phyloP scores from a whole-genome alignment of 2,329 filamentous ascomycete species.

The Trichoderma brevicompactum region DNA sequence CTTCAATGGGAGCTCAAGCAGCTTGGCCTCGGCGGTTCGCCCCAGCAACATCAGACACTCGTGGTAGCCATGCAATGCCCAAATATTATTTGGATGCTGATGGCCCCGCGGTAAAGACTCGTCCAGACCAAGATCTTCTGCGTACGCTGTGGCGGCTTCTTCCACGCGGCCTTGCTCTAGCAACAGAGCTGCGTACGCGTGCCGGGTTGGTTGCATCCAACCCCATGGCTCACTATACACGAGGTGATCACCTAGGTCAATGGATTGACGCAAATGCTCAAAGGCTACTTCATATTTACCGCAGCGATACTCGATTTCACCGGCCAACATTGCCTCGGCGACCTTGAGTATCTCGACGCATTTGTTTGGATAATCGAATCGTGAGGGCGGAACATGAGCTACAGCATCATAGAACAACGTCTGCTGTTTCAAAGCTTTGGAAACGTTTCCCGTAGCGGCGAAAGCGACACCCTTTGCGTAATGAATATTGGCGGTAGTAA shows the following conservation, averaged over 20 bases:
- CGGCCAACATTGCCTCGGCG: conserved; percentile 67
- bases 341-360: conserved; percentile 59
- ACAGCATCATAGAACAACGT: background rate
- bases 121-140: conserved; percentile 62
- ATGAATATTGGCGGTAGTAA: conserved; percentile 67
- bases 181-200: conserved; percentile 69
- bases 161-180: conserved; percentile 64
- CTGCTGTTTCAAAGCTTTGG: conserved; percentile 53
- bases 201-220: conserved; percentile 74
- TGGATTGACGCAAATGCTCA: conserved; percentile 56
- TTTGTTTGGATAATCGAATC: conserved; percentile 1
- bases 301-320: conserved; percentile 71
- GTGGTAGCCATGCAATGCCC: conserved; percentile 72
- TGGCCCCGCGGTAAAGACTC: conserved; percentile 61
- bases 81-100: conserved; percentile 74
- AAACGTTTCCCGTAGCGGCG: conserved; percentile 61
- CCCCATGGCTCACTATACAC: conserved; percentile 74
- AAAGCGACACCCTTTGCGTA: conserved; percentile 71
- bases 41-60: conserved; percentile 56
- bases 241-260: conserved; percentile 62
- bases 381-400: background rate
- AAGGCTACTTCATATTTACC: conserved; percentile 63
- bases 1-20: conserved; percentile 50
- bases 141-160: conserved; percentile 60
- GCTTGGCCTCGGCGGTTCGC: conserved; percentile 43